Evolutionary conservation across 2,329 filamentous ascomycete genomes (phyloP).

Genomic region (Pseudogymnoascus sp.): DNA sequence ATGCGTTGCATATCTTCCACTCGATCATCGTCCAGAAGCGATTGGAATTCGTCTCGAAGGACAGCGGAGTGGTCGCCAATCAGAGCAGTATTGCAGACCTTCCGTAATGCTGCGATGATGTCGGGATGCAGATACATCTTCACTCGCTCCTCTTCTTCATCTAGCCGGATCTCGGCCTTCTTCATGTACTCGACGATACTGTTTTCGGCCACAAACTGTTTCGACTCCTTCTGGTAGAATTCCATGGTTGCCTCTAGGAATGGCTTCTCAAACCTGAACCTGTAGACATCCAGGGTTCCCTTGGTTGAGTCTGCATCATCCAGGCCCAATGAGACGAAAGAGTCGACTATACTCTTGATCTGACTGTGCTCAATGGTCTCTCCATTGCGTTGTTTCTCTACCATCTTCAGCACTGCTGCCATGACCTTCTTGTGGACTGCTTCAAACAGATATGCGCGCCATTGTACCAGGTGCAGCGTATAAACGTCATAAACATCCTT

Average conservation of each 20-base stretch:
- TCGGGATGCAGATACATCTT: constrained; percentile 85
- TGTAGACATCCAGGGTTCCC: constrained; percentile 91
- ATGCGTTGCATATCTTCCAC: constrained; percentile 94
- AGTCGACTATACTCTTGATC: constrained; percentile 95
- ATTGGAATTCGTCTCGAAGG: constrained; percentile 92
- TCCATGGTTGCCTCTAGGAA: constrained; percentile 76
- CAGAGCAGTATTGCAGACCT: constrained; percentile 78
- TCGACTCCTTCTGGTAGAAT: constrained; percentile 90
- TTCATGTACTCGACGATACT: constrained; percentile 99
- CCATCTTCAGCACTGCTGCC: constrained; percentile 86
- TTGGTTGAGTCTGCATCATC: constrained; percentile 91
- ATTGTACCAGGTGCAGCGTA: constrained; percentile 89
- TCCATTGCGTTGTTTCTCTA: constrained; percentile 94
- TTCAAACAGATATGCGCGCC: constrained; percentile 85
- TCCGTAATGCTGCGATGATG: constrained; percentile 76
- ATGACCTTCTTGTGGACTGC: constrained; percentile 83
- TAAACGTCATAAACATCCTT: constrained; percentile 98
- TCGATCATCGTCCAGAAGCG: constrained; percentile 85
- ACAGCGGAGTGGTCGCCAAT: constrained; percentile 80
- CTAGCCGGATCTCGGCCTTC: constrained; percentile 83
- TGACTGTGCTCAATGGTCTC: constrained; percentile 96
- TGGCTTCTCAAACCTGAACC: constrained; percentile 83
- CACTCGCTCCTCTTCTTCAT: constrained; percentile 92
- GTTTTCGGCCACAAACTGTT: constrained; percentile 91
- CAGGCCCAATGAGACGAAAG: constrained; percentile 87